Conservation (phyloP, 2,329 filamentous ascomycete genomes). For the Epichloe sibirici region DNA sequence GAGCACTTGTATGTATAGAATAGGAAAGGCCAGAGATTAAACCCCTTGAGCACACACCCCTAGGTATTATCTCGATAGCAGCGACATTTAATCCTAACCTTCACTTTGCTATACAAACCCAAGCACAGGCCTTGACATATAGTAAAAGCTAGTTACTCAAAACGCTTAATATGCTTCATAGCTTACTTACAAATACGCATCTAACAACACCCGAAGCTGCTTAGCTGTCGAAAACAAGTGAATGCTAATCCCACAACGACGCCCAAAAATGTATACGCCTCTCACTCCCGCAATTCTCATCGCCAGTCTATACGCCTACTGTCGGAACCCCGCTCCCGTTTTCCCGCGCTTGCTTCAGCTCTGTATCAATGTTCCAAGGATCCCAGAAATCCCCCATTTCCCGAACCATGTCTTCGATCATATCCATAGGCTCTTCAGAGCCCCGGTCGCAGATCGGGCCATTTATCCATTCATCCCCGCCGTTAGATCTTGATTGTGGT, state of each 20-base stretch:
- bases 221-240: not conserved
- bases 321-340: not conserved
- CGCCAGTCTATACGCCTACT: not conserved
- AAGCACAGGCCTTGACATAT: too few species aligned
- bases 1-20: too few species aligned
- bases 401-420: slow-evolving; percentile 25
- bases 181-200: too few species aligned
- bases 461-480: not conserved
- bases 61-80: too few species aligned
- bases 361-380: slow-evolving; percentile 22
- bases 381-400: slow-evolving; percentile 25
- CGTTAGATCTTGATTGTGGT: not conserved
- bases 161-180: too few species aligned
- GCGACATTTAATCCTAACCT: too few species aligned
- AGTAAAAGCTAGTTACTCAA: too few species aligned
- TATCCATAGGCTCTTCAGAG: slow-evolving; percentile 21
- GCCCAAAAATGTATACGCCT: not conserved
- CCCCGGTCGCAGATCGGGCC: slow-evolving; percentile 7
- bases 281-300: not conserved
- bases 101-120: too few species aligned
- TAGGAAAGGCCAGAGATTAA: too few species aligned
- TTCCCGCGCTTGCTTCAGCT: slow-evolving; percentile 21
- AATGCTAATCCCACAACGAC: not conserved
- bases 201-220: too few species aligned
- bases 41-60: too few species aligned